A percentile compares a stretch with the other conserved stretches of the same genome.
These are phyloP conservation scores for Blakeslea trispora DNA, from an alignment of 371 early-diverging fungal genomes.

Conservation along the genomic window DNA sequence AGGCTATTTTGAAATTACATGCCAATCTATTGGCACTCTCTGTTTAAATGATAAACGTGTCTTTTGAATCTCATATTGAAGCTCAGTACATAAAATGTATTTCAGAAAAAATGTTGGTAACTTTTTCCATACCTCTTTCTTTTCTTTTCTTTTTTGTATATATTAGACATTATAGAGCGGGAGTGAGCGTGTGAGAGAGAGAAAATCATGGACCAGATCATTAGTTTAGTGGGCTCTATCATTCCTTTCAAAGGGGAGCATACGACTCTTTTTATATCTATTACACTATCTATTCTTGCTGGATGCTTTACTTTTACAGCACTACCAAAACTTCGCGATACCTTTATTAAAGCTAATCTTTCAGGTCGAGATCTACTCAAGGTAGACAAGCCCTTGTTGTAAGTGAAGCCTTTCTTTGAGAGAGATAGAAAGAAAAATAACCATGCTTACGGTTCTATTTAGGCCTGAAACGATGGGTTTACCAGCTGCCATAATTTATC, in stretches of 20 bases:
- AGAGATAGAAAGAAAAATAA: background rate
- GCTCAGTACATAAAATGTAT: too few relatives aligned
- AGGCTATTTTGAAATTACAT: too few relatives aligned
- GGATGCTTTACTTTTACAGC: slow-evolving; percentile 59
- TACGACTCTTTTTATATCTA: slow-evolving; percentile 70
- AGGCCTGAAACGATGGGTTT: slow-evolving; percentile 49
- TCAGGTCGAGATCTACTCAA: slow-evolving; percentile 87
- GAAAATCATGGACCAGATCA: background rate
- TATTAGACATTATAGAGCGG: too few relatives aligned
- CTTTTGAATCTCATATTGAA: too few relatives aligned
- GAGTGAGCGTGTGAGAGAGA: too few relatives aligned
- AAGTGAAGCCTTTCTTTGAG: slow-evolving; percentile 24
- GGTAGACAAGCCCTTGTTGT: slow-evolving; percentile 69
- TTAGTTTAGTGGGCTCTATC: slow-evolving; percentile 9
- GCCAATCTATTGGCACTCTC: background rate
- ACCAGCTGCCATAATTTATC: slow-evolving; percentile 67
- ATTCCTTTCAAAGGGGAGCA: slow-evolving; percentile 28
- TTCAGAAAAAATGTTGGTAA: too few relatives aligned
- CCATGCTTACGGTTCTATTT: background rate
- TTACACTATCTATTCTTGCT: slow-evolving; percentile 69
- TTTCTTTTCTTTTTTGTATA: too few relatives aligned
- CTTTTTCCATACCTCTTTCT: too few relatives aligned
- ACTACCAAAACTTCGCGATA: slow-evolving; percentile 55
- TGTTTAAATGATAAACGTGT: background rate
- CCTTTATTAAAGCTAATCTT: slow-evolving; percentile 73